Base-by-base conservation (phyloP, 768 basidiomycete genomes). In the Porphyrellus cyaneotinctus region DNA sequence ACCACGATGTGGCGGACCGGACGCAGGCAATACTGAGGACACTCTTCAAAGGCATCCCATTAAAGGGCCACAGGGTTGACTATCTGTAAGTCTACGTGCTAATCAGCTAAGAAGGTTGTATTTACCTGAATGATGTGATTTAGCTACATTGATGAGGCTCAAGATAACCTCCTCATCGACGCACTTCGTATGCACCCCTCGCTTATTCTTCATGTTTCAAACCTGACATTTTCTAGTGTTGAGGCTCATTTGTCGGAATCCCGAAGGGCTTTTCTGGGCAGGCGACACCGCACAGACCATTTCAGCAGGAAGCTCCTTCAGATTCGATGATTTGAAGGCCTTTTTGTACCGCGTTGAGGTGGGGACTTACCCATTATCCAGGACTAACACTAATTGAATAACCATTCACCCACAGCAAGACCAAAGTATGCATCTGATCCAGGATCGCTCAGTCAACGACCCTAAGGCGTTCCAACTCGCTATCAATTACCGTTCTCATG, bases 241-340 rank as follows among this genome's bases (percentile, higher is more conserved):
- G 36, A 71, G 85, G 28, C 71, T 72, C 0, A 62, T 89, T n/a
- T 88, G 84, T 54, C 66, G 66, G 12, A 88, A 88, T 59, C 76
- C 79, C 0, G 71, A 85, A 46, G 87, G 87, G 0, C 66, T 88
- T 18, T 85, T 89, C 56, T 88, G 85, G 84, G 87, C 86, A 2
- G 88, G 88, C 0, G 88, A 90, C 61, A 88, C 88, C 0, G 86
- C 88, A 0, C 88, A 90, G 57, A 85, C 87, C 0, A 89, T 90
- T 35, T 82, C 85, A 0, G 77, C 79, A 1, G 88, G 87, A 3
- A 86, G 84, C 55, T 77, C 84, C 0, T 90, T 90, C 58, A 71
- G 82, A 11, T 90, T 90, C 62, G 72, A 84, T 49, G 85, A 88
- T 39, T 62, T 90, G 46, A 88, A 83, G 62, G 79, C 87, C 1